These are phyloP conservation scores for Lactarius indigo DNA, from an alignment of 768 basidiomycete species.

Conservation along the genomic window DNA sequence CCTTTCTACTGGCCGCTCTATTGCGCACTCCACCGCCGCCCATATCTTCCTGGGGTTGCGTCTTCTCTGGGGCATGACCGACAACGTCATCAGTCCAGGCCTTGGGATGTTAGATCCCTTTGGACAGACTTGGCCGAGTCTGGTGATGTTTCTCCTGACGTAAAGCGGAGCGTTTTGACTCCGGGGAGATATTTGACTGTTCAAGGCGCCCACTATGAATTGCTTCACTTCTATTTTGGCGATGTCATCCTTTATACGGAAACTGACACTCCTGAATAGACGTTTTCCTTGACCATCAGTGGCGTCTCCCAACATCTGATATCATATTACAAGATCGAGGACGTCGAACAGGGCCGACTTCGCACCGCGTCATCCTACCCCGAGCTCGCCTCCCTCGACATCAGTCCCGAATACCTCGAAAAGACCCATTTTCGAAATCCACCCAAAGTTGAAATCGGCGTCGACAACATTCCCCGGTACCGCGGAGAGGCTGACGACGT, in stretches of 20 bases:
- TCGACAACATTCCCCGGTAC: slow-evolving; percentile 79
- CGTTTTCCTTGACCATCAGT: slow-evolving; percentile 83
- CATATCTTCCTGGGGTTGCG: neutral
- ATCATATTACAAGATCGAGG: slow-evolving; percentile 91
- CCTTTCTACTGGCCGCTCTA: neutral
- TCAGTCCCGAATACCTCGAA: slow-evolving; percentile 83
- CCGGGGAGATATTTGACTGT: neutral
- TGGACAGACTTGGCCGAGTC: slow-evolving; percentile 6
- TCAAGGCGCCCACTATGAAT: neutral
- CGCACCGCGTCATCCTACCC: slow-evolving; percentile 85
- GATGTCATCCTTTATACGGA: slow-evolving; percentile 7
- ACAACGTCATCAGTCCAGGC: slow-evolving; percentile 12
- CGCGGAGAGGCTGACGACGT: slow-evolving; percentile 77
- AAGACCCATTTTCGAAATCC: slow-evolving; percentile 90
- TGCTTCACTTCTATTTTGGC: slow-evolving; percentile 6
- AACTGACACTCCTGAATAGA: slow-evolving; percentile 44
- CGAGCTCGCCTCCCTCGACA: slow-evolving; percentile 82
- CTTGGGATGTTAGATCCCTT: neutral
- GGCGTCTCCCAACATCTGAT: slow-evolving; percentile 90
- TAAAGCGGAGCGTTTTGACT: slow-evolving; percentile 8
- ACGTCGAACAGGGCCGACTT: slow-evolving; percentile 85
- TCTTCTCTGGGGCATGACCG: neutral
- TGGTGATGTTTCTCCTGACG: slow-evolving; percentile 13
- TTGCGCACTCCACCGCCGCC: neutral
- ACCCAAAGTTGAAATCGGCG: slow-evolving; percentile 81